phyloP scores from a whole-genome alignment of 345 rosid species.

The Camelina hispida region DNA sequence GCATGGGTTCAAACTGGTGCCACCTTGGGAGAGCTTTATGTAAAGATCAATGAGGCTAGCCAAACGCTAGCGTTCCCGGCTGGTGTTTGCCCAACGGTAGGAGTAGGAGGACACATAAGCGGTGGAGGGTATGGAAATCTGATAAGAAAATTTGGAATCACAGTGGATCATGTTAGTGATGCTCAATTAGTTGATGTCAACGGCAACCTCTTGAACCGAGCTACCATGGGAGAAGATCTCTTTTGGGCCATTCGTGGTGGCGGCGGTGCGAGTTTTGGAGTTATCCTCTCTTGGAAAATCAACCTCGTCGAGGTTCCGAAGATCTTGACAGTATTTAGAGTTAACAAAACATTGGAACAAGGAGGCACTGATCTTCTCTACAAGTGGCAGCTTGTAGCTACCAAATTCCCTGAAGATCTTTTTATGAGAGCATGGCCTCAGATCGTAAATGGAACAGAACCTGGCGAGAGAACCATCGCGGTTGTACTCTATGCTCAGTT shows the following conservation, averaged over 20 bases:
- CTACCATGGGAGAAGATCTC: conserved; percentile 60
- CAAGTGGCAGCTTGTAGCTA: conserved; percentile 49
- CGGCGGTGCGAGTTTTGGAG: conserved; percentile 62
- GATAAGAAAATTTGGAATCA: conserved; percentile 61
- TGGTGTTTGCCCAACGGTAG: conserved; percentile 57
- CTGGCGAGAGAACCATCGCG: conserved; percentile 40
- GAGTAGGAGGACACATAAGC: conserved; percentile 55
- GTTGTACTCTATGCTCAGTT: conserved; percentile 47
- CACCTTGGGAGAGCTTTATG: conserved; percentile 61
- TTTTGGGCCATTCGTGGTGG: conserved; percentile 74
- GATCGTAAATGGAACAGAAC: conserved; percentile 24
- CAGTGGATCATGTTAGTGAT: conserved; percentile 55
- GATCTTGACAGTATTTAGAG: conserved; percentile 47
- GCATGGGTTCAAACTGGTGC: conserved; percentile 67
- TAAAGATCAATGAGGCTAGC: conserved; percentile 51
- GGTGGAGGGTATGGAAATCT: conserved; percentile 61
- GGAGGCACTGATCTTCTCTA: conserved; percentile 42
- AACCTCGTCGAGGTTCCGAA: conserved; percentile 58
- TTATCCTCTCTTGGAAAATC: conserved; percentile 55
- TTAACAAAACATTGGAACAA: conserved; percentile 41
- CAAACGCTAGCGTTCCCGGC: conserved; percentile 52
- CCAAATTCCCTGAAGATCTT: conserved; percentile 34
- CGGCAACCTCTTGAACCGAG: conserved; percentile 52
- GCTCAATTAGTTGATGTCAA: conserved; percentile 54
- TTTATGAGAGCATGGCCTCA: conserved; percentile 48